Evolutionary conservation across 2,329 filamentous ascomycete genomes (phyloP), one percentile per base, ranked within the genome.

Genomic region (Alternaria metachromatica): DNA sequence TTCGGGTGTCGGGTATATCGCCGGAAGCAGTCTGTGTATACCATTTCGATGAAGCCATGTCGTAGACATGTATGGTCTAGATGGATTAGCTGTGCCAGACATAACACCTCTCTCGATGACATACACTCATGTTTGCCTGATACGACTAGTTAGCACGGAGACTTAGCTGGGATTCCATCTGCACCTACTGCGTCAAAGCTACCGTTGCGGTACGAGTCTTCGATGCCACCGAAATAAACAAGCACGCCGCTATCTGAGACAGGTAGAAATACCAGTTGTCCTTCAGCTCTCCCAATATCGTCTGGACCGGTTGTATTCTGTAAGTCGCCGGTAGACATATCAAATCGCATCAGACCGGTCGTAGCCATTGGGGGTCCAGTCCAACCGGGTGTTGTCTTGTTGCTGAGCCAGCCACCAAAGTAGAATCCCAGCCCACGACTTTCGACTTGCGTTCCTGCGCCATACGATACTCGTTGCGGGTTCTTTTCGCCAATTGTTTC

Each of bases 371-470:
- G 80, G 8, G 80, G 73, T 2, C 83, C 84, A 15, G 73, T 75
- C 87, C 87, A 90, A 9, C 82, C 82, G 0, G 84, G 79, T 2
- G 83, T 80, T 1, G 87, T 87, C 49, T 76, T 75, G 66, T 87
- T 87, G 68, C 84, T 88, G 61, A 87, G 79, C 84, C 86, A 90
- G 44, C 89, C 89, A 46, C 89, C 89, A 65, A 88, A 86, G 72
- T 89, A 89, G 71, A 86, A 91, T 2, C 85, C 88, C 61, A 86
- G 80, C 11, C 86, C 88, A 3, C 84, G 81, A 41, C 84, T 82
- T 5, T 87, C 82, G 10, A 88, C 82, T 3, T 85, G 83, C 10
- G 85, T 82, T 12, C 87, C 86, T 13, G 87, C 87, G 11, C 88
- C 88, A 63, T 85, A 89, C 6, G 87, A 84, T 3, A 87, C 82